Evolutionary conservation across 495 filamentous ascomycete species (phyloP).

Genomic region (Podospora australis): DNA sequence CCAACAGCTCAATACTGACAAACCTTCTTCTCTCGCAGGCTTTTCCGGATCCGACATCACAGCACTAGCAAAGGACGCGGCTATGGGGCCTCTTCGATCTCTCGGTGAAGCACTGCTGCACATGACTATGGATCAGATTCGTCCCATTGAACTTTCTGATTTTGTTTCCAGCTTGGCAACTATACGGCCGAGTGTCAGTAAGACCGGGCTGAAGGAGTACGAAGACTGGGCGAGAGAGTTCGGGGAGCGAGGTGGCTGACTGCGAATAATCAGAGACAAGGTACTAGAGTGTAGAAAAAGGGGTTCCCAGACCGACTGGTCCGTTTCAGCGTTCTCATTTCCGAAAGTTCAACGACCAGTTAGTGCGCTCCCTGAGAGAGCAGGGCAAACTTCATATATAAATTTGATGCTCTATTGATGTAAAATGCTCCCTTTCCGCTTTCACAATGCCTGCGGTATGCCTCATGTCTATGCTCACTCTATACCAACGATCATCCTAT

Average conservation of each 20-base stretch:
- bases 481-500: no score
- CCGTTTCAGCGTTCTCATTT: no score
- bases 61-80: slow-evolving; percentile 93
- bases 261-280: no score
- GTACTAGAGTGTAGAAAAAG: no score
- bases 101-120: slow-evolving; percentile 84
- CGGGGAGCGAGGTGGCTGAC: slow-evolving; percentile 81
- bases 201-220: slow-evolving; percentile 73
- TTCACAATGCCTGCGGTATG: no score
- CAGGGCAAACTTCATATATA: no score
- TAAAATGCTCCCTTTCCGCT: no score
- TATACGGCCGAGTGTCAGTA: slow-evolving; percentile 87
- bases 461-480: no score
- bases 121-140: slow-evolving; percentile 89
- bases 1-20: background rate
- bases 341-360: no score
- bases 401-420: no score
- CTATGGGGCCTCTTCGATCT: slow-evolving; percentile 92
- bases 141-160: slow-evolving; percentile 74
- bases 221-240: slow-evolving; percentile 93
- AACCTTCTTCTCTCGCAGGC: slow-evolving; percentile 43
- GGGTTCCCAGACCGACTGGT: no score
- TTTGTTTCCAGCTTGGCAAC: slow-evolving; percentile 79
- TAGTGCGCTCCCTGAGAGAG: no score
- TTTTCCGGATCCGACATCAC: slow-evolving; percentile 98